Evolutionary conservation across 257 asterid genomes (phyloP), one percentile per base, ranked within the genome.

Genomic region (Schizonepeta tenuifolia): DNA sequence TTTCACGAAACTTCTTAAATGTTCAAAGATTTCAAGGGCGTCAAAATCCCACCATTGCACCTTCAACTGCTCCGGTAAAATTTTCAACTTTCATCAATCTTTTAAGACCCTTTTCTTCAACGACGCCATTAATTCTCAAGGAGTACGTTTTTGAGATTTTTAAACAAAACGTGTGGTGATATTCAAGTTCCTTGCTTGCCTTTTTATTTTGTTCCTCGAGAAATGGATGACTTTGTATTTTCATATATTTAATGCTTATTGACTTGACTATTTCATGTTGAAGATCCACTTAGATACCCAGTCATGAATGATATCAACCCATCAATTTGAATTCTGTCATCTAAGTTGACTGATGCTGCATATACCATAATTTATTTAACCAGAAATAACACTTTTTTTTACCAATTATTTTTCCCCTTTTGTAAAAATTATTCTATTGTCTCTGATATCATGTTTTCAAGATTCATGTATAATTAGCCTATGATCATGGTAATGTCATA

Each of bases 191-290:
- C 49, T 61, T 43, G 31, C 6, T 59, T 17, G 54, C 33, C 0
- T 13, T 31, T n/a, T 61, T 36, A 21, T 6, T 20, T 35, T 65
- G 38, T 36, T 63, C 11, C 0, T 51, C 43, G 14, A 6, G 38
- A 24, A 65, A 74, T n/a, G 50, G 49, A 53, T 41, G 72, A 74
- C 51, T 74, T 64, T 11, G 46, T 10, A 13, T 41, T 1, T 26
- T 44, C 28, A 41, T n/a, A 2, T 24, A 40, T 36, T 12, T 40
- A 31, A 31, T 43, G 44, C 53, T 4, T 12, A 18, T 43, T 76
- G 73, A 55, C 69, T 73, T 72, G 82, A 78, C 71, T 50, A 18
- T 28, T 60, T 67, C 78, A 72, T 38, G 65, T 66, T 62, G 44
- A 54, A 56, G 57, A 69, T 70, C 53, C 62, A 31, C 28, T 41